These are phyloP conservation scores for Atalantia buxifolia DNA, from an alignment of 345 rosid species.

Conservation along the genomic window DNA sequence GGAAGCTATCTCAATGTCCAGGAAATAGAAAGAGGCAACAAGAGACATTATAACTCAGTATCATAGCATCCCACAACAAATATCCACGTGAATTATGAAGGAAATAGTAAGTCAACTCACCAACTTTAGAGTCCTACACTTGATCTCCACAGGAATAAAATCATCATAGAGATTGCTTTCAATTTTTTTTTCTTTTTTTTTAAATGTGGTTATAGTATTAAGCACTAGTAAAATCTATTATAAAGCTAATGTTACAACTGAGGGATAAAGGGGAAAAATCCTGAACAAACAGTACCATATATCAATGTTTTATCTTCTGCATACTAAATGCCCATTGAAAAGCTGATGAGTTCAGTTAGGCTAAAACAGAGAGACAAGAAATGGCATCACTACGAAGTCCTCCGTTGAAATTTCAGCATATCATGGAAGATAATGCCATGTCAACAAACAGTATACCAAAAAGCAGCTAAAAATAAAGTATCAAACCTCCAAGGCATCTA, in stretches of 20 bases:
- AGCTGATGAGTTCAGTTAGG: neutral
- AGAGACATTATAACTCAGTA: neutral
- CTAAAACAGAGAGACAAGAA: neutral
- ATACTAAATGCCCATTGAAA: neutral
- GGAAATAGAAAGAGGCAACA: neutral
- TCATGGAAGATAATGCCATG: neutral
- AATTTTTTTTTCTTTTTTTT: too few relatives aligned
- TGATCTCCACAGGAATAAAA: neutral
- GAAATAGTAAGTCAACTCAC: neutral
- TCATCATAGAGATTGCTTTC: neutral
- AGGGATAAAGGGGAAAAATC: neutral
- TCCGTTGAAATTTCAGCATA: neutral
- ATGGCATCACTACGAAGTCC: neutral
- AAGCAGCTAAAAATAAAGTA: neutral
- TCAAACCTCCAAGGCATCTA: conserved; percentile 45
- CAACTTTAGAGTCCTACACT: neutral
- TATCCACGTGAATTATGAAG: neutral
- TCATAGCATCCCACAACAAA: neutral
- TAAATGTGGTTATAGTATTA: neutral
- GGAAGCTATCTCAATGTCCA: too few relatives aligned
- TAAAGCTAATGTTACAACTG: neutral
- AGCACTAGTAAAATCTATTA: neutral
- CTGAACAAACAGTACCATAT: neutral
- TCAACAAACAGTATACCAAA: neutral
- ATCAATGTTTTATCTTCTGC: neutral